These are phyloP conservation scores for Pyrus communis DNA, from an alignment of 306 rosid species.

Conservation along the genomic window DNA sequence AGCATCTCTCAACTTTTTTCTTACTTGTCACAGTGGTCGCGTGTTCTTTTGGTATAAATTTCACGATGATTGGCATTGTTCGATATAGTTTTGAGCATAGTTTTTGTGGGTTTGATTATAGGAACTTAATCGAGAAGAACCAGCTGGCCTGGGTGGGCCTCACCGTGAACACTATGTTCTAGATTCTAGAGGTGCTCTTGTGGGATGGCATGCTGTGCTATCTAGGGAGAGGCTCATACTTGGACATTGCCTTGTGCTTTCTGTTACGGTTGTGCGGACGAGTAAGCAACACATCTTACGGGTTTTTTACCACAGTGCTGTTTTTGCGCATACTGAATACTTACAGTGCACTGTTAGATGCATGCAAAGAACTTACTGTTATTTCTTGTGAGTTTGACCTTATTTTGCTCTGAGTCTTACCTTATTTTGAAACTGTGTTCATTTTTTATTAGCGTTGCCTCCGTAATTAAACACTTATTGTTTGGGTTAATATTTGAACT, in stretches of 20 bases:
- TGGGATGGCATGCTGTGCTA: slow-evolving; percentile 84
- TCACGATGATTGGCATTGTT: neutral
- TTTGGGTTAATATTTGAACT: too few relatives aligned
- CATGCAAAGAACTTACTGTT: neutral
- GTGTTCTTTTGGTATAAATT: neutral
- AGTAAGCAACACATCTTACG: slow-evolving; percentile 39
- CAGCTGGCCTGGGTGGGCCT: slow-evolving; percentile 93
- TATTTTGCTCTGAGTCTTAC: neutral
- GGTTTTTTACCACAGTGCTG: neutral
- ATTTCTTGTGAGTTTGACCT: neutral
- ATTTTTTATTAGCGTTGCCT: neutral
- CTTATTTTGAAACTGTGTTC: neutral
- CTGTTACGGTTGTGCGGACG: slow-evolving; percentile 66
- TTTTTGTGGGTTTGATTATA: slow-evolving; percentile 17
- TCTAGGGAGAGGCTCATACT: slow-evolving; percentile 83
- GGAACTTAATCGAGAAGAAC: slow-evolving; percentile 95
- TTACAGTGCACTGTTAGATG: neutral
- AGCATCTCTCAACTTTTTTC: neutral
- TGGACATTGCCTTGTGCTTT: slow-evolving; percentile 91
- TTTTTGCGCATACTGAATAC: slow-evolving; percentile 14
- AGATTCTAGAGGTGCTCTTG: slow-evolving; percentile 95
- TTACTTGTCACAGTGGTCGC: neutral
- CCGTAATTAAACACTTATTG: neutral
- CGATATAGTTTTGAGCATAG: neutral
- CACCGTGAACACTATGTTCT: slow-evolving; percentile 69